These are phyloP conservation scores for Pistacia atlantica DNA, from an alignment of 345 rosid genomes.

Conservation along the genomic window DNA sequence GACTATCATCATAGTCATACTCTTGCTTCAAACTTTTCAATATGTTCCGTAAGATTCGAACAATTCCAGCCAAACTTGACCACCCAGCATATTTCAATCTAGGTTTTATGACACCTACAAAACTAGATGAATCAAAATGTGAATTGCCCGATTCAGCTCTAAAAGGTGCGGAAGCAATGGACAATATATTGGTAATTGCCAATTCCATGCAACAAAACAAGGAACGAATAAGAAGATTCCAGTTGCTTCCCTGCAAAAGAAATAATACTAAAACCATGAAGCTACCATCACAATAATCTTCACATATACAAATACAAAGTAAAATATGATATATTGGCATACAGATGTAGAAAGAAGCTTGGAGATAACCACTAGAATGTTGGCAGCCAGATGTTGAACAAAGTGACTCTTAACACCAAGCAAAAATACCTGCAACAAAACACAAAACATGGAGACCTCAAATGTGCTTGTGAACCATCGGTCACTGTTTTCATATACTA, in stretches of 20 bases:
- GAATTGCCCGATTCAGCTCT: constrained; percentile 20
- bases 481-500: not conserved
- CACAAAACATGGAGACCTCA: not conserved
- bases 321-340: constrained; percentile 28
- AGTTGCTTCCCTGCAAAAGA: constrained; percentile 51
- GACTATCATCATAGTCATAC: constrained; percentile 42
- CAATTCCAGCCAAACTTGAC: constrained; percentile 52
- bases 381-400: constrained; percentile 66
- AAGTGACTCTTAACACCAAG: constrained; percentile 44
- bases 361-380: constrained; percentile 52
- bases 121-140: constrained; percentile 24
- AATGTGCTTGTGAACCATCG: not conserved
- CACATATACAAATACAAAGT: not conserved
- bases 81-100: constrained; percentile 54
- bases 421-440: constrained; percentile 49
- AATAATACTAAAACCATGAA: not conserved
- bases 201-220: constrained; percentile 53
- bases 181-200: constrained; percentile 31
- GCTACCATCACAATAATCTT: not conserved
- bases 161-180: constrained; percentile 24
- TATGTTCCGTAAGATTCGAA: constrained; percentile 55
- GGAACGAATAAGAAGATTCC: constrained; percentile 44
- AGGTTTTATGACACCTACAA: constrained; percentile 36
- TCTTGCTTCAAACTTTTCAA: constrained; percentile 66
- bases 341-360: constrained; percentile 53